A percentile compares a stretch with the other conserved stretches of the same genome.
Evolutionary conservation across 148 eudicot genomes (phyloP).

Genomic region (Silene uniflora): DNA sequence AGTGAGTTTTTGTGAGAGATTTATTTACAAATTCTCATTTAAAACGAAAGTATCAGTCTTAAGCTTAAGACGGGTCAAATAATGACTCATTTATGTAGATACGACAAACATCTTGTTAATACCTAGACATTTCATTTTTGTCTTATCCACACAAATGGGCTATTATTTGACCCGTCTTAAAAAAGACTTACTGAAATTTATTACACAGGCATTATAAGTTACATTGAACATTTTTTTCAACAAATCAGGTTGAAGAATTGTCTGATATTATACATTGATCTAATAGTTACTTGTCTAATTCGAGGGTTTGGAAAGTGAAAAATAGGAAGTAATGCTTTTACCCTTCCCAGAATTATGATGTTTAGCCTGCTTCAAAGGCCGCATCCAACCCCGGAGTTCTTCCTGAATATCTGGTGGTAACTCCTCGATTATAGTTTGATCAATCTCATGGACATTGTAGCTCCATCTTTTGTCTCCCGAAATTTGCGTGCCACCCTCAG

Average conservation of each 20-base stretch:
- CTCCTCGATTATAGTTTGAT: constrained; percentile 26
- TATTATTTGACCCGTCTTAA: no score
- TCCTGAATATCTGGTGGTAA: constrained; percentile 33
- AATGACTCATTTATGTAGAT: no score
- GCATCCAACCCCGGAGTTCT: constrained; percentile 32
- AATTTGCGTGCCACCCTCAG: constrained; percentile 7
- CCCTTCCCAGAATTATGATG: constrained; percentile 7
- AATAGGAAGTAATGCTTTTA: constrained; percentile 25
- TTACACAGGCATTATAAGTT: no score
- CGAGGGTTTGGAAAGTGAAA: constrained; percentile 17
- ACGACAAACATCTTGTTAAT: no score
- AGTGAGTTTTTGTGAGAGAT: no score
- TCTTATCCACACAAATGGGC: no score
- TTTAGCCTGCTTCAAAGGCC: constrained; percentile 26
- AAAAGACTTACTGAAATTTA: no score
- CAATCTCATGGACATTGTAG: constrained; percentile 29
- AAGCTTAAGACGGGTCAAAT: no score
- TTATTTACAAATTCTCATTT: no score
- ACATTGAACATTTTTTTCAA: no score
- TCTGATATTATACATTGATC: background rate
- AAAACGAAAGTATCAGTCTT: no score
- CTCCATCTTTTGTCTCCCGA: constrained; percentile 21
- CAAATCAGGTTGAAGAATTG: background rate
- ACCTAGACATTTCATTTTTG: no score
- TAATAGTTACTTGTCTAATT: background rate